phyloP scores from a whole-genome alignment of 306 rosid genomes.

The Cucurbita argyrosperma region DNA sequence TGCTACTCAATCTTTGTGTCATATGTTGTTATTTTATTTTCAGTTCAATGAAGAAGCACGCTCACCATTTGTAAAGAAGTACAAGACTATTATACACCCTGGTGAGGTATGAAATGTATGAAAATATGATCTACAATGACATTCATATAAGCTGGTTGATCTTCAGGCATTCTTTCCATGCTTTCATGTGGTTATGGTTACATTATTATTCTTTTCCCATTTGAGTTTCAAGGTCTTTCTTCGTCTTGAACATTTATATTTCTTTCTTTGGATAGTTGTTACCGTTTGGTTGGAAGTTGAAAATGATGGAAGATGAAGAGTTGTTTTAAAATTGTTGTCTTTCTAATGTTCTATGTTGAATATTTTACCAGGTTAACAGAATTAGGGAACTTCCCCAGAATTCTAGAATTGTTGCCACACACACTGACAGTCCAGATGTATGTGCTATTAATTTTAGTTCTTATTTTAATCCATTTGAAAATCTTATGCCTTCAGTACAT shows the following conservation, averaged over 20 bases:
- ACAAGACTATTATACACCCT: conserved; percentile 95
- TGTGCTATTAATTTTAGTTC: conserved; percentile 9
- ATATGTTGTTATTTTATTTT: not conserved
- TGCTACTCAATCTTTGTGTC: not conserved
- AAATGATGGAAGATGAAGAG: not conserved
- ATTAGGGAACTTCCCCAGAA: conserved; percentile 94
- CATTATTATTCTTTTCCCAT: not conserved
- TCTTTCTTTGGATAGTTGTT: not conserved
- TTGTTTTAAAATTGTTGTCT: not conserved
- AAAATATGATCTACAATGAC: not conserved
- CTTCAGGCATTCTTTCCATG: not conserved
- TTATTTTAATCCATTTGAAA: not conserved
- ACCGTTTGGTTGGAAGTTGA: not conserved
- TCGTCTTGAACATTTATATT: not conserved
- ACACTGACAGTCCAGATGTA: conserved; percentile 97
- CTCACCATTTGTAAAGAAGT: conserved; percentile 98
- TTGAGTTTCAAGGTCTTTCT: conserved; percentile 3
- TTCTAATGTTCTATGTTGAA: conserved; percentile 1
- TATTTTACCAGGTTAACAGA: conserved; percentile 74
- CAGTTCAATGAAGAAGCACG: conserved; percentile 99
- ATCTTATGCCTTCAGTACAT: not conserved
- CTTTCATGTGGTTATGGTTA: not conserved
- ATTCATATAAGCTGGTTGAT: not conserved
- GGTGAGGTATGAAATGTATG: conserved; percentile 57
- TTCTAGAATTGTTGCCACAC: conserved; percentile 88